A percentile compares a stretch with the other conserved stretches of the same genome.
These are phyloP conservation scores for Sporisorium graminicola DNA, from an alignment of 1,284 basidiomycete genomes.

Conservation along the genomic window DNA sequence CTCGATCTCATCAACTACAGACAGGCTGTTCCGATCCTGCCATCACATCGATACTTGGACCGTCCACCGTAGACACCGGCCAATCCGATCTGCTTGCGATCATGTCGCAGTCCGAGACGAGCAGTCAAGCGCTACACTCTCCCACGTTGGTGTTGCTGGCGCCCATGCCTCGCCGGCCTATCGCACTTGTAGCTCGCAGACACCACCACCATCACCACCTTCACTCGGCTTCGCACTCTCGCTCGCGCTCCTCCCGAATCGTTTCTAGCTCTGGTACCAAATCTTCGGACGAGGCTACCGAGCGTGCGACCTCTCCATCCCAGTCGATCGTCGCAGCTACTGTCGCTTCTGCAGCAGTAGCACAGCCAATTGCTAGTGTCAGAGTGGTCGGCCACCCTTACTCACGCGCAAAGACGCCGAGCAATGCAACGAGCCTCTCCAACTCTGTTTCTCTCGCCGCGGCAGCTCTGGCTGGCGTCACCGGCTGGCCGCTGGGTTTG, in stretches of 20 bases:
- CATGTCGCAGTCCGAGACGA: slow-evolving; percentile 23
- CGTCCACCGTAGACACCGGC: background rate
- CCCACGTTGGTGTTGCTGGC: slow-evolving; percentile 40
- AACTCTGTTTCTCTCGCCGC: slow-evolving; percentile 5
- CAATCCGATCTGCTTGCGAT: background rate
- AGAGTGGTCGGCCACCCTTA: slow-evolving; percentile 32
- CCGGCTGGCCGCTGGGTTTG: slow-evolving; percentile 16
- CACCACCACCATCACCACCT: slow-evolving; percentile 34
- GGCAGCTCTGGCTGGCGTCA: background rate
- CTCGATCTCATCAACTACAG: background rate
- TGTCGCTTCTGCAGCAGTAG: background rate
- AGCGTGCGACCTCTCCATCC: slow-evolving; percentile 3
- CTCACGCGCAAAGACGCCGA: slow-evolving; percentile 33
- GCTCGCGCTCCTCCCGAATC: slow-evolving; percentile 30
- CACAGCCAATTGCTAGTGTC: background rate
- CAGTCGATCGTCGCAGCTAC: background rate
- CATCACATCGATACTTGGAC: no score
- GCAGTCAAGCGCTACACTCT: slow-evolving; percentile 18
- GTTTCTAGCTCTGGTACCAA: slow-evolving; percentile 3
- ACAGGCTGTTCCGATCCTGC: background rate
- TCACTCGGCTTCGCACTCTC: slow-evolving; percentile 14
- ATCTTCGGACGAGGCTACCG: slow-evolving; percentile 6
- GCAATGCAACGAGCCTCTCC: slow-evolving; percentile 9
- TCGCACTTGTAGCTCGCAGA: slow-evolving; percentile 43
- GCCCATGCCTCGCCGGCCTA: slow-evolving; percentile 47